Percentiles rank a stretch among this genome's conserved stretches.
Conservation (phyloP, 2,329 filamentous ascomycete species). For the Amauroascus niger region DNA sequence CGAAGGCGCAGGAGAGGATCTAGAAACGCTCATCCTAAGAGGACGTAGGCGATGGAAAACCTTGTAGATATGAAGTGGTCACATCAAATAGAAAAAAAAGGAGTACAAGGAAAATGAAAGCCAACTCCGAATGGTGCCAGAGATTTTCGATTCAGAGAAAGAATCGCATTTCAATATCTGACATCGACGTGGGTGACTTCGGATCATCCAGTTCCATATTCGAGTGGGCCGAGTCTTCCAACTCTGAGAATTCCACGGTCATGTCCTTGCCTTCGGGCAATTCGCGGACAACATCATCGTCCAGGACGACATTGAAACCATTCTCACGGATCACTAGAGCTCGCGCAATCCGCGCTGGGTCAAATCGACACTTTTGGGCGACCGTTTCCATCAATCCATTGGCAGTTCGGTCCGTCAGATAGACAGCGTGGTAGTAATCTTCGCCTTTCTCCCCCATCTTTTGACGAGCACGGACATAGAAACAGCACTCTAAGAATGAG, state of each 20-base stretch:
- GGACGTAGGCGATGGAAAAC: too few relatives aligned
- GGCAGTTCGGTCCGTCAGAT: conserved; percentile 66
- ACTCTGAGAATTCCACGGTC: conserved; percentile 59
- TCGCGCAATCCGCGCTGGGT: conserved; percentile 59
- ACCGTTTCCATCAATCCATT: conserved; percentile 64
- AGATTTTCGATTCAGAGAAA: conserved; percentile 14
- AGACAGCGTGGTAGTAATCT: conserved; percentile 73
- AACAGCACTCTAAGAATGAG: conserved; percentile 59
- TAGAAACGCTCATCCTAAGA: neutral
- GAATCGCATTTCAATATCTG: conserved; percentile 15
- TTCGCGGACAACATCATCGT: conserved; percentile 78
- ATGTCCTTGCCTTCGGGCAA: conserved; percentile 88
- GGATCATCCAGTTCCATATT: conserved; percentile 14
- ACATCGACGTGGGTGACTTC: conserved; percentile 7
- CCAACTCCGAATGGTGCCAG: too few relatives aligned
- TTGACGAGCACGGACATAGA: conserved; percentile 61
- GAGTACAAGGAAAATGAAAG: too few relatives aligned
- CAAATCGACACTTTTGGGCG: conserved; percentile 69
- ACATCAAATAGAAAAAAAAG: too few relatives aligned
- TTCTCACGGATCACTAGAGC: conserved; percentile 60
- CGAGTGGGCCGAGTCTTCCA: conserved; percentile 30
- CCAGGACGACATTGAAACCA: conserved; percentile 73
- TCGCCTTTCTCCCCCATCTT: conserved; percentile 40
- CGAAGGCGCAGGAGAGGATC: neutral
- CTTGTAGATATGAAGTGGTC: too few relatives aligned